These are phyloP conservation scores for Pseudogymnoascus sp. DNA, from an alignment of 2,329 filamentous ascomycete genomes.

Conservation along the genomic window DNA sequence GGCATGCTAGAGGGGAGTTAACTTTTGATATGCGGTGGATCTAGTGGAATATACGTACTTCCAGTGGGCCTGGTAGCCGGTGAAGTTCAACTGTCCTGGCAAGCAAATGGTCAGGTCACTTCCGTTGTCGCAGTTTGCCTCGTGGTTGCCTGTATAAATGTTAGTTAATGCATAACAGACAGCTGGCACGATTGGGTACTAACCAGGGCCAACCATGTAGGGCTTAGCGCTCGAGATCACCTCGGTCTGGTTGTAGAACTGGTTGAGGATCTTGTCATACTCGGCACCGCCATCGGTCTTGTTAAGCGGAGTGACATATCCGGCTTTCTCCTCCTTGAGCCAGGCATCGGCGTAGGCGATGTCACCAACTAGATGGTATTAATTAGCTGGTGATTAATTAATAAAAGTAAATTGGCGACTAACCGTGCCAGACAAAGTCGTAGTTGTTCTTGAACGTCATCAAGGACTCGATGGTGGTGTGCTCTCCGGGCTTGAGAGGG, in stretches of 20 bases:
- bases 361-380: constrained; percentile 28
- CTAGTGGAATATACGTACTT: constrained; percentile 21
- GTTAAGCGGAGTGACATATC: neutral
- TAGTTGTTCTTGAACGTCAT: neutral
- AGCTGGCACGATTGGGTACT: neutral
- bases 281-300: neutral
- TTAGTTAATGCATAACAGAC: constrained; percentile 38
- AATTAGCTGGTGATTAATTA: neutral
- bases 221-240: constrained; percentile 44
- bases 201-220: constrained; percentile 40
- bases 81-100: constrained; percentile 50
- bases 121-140: constrained; percentile 43
- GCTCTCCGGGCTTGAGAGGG: neutral
- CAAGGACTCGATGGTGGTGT: constrained; percentile 8
- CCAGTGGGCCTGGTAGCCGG: constrained; percentile 34
- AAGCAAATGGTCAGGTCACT: constrained; percentile 38
- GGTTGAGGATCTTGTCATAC: constrained; percentile 47
- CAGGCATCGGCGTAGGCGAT: constrained; percentile 53
- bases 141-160: constrained; percentile 48
- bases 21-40: constrained; percentile 12
- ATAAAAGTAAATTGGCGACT: neutral
- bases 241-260: constrained; percentile 47
- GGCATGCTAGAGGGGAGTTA: constrained; percentile 44
- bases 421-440: neutral
- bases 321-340: constrained; percentile 22